Conservation (phyloP, 768 basidiomycete genomes). For the Russula vinacea region DNA sequence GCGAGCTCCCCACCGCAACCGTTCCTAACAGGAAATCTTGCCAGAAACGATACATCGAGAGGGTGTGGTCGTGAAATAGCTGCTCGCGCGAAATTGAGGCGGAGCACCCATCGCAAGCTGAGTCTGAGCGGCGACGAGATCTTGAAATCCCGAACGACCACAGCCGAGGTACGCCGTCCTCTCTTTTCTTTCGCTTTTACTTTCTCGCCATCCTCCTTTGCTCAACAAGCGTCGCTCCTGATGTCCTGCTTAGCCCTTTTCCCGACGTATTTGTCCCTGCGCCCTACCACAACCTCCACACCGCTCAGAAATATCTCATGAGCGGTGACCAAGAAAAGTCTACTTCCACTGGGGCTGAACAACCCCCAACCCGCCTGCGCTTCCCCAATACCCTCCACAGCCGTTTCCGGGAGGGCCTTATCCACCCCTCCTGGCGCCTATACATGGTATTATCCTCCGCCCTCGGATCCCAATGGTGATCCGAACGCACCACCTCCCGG, state of each 20-base stretch:
- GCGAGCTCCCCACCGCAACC: not conserved
- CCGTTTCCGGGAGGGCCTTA: slow-evolving; percentile 22
- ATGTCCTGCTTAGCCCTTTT: slow-evolving; percentile 2
- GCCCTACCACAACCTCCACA: not conserved
- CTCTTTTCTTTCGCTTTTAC: not conserved
- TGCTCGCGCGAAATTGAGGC: slow-evolving; percentile 27
- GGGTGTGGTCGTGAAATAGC: not conserved
- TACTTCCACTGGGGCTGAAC: slow-evolving; percentile 17
- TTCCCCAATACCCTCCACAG: slow-evolving; percentile 28
- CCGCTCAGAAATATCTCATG: slow-evolving; percentile 16
- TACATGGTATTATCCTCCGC: slow-evolving; percentile 30
- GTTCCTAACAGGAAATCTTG: not conserved
- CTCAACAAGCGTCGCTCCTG: not conserved
- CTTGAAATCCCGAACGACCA: slow-evolving; percentile 31
- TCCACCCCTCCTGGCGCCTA: slow-evolving; percentile 28
- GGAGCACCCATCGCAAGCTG: slow-evolving; percentile 24
- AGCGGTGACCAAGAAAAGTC: slow-evolving; percentile 29
- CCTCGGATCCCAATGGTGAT: slow-evolving; percentile 27
- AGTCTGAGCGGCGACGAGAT: slow-evolving; percentile 33
- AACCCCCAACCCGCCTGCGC: slow-evolving; percentile 16
- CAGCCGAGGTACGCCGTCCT: slow-evolving; percentile 26
- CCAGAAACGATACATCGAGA: slow-evolving; percentile 6
- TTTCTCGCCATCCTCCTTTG: not conserved
- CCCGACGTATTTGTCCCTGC: not conserved
- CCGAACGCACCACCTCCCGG: slow-evolving; percentile 23